Evolutionary conservation across 306 rosid genomes (phyloP).

Genomic region (Argentina anserina): DNA sequence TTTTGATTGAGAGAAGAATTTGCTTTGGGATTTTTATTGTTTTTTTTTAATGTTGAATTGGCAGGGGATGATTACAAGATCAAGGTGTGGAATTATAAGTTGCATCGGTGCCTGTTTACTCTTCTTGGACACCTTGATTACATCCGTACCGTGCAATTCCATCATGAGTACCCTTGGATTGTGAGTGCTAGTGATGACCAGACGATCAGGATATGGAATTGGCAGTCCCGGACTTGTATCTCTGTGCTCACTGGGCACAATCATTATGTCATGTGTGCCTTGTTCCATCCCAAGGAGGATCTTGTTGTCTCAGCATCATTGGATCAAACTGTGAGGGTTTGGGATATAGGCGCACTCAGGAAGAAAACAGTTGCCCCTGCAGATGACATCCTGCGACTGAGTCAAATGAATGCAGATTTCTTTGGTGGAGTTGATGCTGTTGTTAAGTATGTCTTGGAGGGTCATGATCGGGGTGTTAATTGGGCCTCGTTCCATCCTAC

Average conservation of each 20-base stretch:
- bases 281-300: conserved; percentile 84
- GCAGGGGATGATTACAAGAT: conserved; percentile 97
- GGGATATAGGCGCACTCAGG: conserved; percentile 89
- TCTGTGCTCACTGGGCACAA: conserved; percentile 91
- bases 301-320: conserved; percentile 85
- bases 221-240: conserved; percentile 91
- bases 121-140: conserved; percentile 94
- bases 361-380: conserved; percentile 77
- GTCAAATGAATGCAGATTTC: conserved; percentile 88
- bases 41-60: conserved; percentile 12
- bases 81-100: conserved; percentile 93
- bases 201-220: conserved; percentile 87
- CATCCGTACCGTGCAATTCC: conserved; percentile 89
- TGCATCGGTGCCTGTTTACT: conserved; percentile 89
- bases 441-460: conserved; percentile 85
- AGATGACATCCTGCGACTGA: conserved; percentile 73
- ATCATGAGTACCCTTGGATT: conserved; percentile 85
- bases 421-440: conserved; percentile 87
- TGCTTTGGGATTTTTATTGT: too few relatives aligned
- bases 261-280: conserved; percentile 91
- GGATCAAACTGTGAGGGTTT: conserved; percentile 90
- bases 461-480: conserved; percentile 93
- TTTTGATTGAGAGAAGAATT: too few relatives aligned
- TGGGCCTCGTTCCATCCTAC: conserved; percentile 94
- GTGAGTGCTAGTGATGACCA: conserved; percentile 96